A percentile compares a stretch with the other conserved stretches of the same genome.
Evolutionary conservation across 768 basidiomycete genomes (phyloP).

Genomic region (Mycena olivaceomarginata): DNA sequence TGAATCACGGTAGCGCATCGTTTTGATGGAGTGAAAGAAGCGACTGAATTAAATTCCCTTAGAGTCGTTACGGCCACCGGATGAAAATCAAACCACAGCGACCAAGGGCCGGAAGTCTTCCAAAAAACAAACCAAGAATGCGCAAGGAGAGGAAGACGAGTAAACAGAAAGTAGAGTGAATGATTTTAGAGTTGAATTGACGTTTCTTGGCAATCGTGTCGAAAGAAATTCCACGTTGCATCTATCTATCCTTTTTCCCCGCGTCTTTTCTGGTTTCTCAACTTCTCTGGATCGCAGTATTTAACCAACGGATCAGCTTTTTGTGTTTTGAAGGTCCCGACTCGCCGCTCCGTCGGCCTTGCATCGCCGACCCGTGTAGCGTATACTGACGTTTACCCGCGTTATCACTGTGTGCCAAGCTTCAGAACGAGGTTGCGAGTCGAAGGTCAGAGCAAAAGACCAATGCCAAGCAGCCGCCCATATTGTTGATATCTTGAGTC

Average conservation of each 20-base stretch:
- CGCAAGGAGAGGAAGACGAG: constrained; percentile 36
- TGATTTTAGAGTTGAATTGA: neutral
- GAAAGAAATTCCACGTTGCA: too few relatives aligned
- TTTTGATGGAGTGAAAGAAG: neutral
- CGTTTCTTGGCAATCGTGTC: too few relatives aligned
- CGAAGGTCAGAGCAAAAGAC: too few relatives aligned
- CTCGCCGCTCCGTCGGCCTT: too few relatives aligned
- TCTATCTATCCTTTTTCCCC: too few relatives aligned
- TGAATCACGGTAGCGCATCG: constrained; percentile 68
- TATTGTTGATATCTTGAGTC: too few relatives aligned
- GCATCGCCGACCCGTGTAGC: too few relatives aligned
- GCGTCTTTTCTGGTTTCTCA: neutral
- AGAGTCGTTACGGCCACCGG: constrained; percentile 68
- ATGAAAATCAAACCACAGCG: constrained; percentile 63
- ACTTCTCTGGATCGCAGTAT: neutral
- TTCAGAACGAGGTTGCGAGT: too few relatives aligned
- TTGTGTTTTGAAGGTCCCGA: neutral
- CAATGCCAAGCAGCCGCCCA: neutral
- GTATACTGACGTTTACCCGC: too few relatives aligned
- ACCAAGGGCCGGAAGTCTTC: constrained; percentile 67
- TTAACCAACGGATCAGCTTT: neutral
- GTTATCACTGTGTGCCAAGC: neutral
- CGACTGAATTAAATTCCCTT: neutral
- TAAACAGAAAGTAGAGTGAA: neutral
- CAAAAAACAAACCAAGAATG: constrained; percentile 53